phyloP scores from a whole-genome alignment of 345 rosid genomes.

The Mallotus nudiflorus region DNA sequence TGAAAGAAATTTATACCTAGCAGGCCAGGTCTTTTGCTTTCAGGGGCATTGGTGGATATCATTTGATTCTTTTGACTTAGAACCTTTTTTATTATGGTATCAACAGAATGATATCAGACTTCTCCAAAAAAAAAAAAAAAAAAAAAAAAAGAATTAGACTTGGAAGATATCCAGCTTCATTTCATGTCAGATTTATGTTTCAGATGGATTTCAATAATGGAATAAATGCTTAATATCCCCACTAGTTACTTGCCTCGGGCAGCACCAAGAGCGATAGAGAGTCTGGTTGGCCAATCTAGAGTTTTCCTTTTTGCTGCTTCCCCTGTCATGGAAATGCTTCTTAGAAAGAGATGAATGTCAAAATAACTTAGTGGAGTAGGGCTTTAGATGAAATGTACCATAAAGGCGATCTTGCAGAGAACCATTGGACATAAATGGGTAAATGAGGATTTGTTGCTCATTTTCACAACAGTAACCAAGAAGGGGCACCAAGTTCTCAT shows the following conservation, averaged over 20 bases:
- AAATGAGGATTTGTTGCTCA: slow-evolving; percentile 70
- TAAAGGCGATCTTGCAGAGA: slow-evolving; percentile 72
- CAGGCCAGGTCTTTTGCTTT: too few species aligned
- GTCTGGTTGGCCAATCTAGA: slow-evolving; percentile 73
- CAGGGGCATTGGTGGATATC: background rate
- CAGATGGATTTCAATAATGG: background rate
- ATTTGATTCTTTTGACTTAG: too few species aligned
- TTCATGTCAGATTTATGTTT: background rate
- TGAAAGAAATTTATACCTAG: too few species aligned
- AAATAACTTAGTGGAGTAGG: background rate
- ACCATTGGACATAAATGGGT: slow-evolving; percentile 76
- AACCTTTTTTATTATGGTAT: background rate
- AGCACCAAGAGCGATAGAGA: slow-evolving; percentile 66
- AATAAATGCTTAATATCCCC: background rate
- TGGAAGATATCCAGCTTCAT: background rate
- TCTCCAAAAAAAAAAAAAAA: too few species aligned
- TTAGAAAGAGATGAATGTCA: slow-evolving; percentile 11
- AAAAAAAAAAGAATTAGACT: too few species aligned
- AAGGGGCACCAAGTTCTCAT: slow-evolving; percentile 68
- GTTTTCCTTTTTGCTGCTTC: slow-evolving; percentile 64
- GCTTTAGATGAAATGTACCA: slow-evolving; percentile 35
- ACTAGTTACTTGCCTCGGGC: slow-evolving; percentile 52
- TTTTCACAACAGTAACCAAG: slow-evolving; percentile 64
- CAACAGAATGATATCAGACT: background rate
- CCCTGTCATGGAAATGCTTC: slow-evolving; percentile 37